Evolutionary conservation across 2,329 filamentous ascomycete genomes (phyloP), one percentile per base, ranked within the genome.

Genomic region (Aspergillus ochraceus): DNA sequence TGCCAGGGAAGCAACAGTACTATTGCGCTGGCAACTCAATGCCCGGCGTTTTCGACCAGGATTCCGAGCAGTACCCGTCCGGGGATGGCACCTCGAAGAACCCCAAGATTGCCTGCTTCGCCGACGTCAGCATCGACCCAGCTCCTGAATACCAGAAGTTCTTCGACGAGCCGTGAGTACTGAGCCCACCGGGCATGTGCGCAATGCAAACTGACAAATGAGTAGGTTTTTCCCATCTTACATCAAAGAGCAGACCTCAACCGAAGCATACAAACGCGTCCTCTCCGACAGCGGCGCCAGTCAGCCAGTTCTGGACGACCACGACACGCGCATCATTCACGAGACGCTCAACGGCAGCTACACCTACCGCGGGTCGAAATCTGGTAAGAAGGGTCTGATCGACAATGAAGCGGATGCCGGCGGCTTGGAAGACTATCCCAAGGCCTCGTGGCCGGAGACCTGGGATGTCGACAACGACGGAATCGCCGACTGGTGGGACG

Each of bases 401-500:
- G 60, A 61, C 46, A 59, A 59, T 17, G 60, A 61, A 20, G 56
- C 32, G 3, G 60, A 61, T 17, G 53, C 26, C 1, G 60, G 60
- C n/a, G 60, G 60, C 2, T 22, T 61, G 3, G 60, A 59, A 17
- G 53, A 61, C 1, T 57, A 56, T 20, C 54, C 60, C 1, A 59
- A 49, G 1, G 30, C 52, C 3, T 45, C 60, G 19, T 55, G 60
- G 17, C 39, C 49, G 32, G 39, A 30, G 2, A 54, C 11, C 32
- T 61, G 60, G 60, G 60, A 61, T 19, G 24, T 57, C 4, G 49
- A 61, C 14, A 26, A 54, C 17, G 50, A 61, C 17, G 60, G 60
- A 2, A 54, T 61, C 11, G 52, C 57, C 11, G 60, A 61, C 32
- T 61, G 60, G 60, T 61, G 60, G 60, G 60, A 61, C 52, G 57